Evolutionary conservation across 1,139 yeast species (phyloP), one percentile per base, ranked within the genome.

Genomic region (Pichia sp.): DNA sequence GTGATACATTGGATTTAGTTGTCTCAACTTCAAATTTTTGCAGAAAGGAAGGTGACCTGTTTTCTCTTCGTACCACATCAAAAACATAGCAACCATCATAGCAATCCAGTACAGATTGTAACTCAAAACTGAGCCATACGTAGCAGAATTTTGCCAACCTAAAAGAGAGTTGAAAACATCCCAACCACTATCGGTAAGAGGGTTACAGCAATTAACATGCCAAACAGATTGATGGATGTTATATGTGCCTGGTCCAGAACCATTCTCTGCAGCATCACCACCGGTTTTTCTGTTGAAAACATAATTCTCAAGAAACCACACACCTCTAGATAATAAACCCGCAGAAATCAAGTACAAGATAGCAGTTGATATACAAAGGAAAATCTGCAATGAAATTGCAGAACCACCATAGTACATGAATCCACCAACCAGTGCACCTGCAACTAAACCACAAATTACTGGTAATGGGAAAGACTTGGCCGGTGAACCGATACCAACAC

Each of bases 171-270:
- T 86, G 72, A 88, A 86, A 47, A 88, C 77, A 75, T 84, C 93
- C 95, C 95, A 88, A 65, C 91, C 93, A 49, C 84, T 81, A 60
- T 86, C 95, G 34, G 69, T 71, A 61, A 79, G 83, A 31, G 95
- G 94, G 64, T 85, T 86, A 67, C 96, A 88, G 66, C 96, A 88
- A 69, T 88, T 86, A 48, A 88, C 89, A 62, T 88, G 96, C 86
- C 95, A 88, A 15, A 88, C 95, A 4, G 88, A 66, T 53, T 73
- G 71, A 41, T 69, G 56, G 52, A 86, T 76, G 61, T 88, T 81
- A 61, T 88, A 88, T 24, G 95, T 79, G 55, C 96, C 96, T 36
- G 94, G 91, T 50, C 96, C 96, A 40, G 84, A 74, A 52, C 96
- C 96, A 52, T 71, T 68, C 65, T 88, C 96, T 31, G 91, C 71